A percentile compares a stretch with the other conserved stretches of the same genome.
Evolutionary conservation across 2,329 filamentous ascomycete species (phyloP).

Genomic region (Aspergillus ustus): DNA sequence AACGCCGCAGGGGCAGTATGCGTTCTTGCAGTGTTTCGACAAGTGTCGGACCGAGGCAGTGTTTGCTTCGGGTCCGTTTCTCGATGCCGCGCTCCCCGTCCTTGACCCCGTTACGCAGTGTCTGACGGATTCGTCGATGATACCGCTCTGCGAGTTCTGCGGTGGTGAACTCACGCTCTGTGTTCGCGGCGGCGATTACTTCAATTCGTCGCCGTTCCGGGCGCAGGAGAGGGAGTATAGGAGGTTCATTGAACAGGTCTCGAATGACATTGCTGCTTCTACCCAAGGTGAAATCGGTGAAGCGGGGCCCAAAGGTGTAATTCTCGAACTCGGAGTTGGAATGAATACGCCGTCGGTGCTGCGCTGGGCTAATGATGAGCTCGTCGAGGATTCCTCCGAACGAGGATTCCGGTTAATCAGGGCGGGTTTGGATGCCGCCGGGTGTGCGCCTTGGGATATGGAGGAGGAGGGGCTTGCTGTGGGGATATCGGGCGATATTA

Average conservation of each 20-base stretch:
- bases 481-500: conserved; percentile 23
- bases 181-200: conserved; percentile 29
- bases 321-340: conserved; percentile 29
- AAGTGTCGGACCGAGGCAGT: conserved; percentile 28
- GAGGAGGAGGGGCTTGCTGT: conserved; percentile 23
- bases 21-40: conserved; percentile 25
- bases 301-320: conserved; percentile 4
- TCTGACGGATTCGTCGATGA: neutral
- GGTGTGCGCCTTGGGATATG: conserved; percentile 26
- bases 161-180: conserved; percentile 26
- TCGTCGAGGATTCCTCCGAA: conserved; percentile 16
- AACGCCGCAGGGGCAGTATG: conserved; percentile 30
- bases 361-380: conserved; percentile 29
- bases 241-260: conserved; percentile 11
- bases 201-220: conserved; percentile 23
- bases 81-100: conserved; percentile 24
- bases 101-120: conserved; percentile 23
- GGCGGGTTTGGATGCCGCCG: conserved; percentile 26
- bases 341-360: conserved; percentile 29
- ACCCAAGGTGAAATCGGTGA: no score
- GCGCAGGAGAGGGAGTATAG: conserved; percentile 20
- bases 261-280: neutral
- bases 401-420: conserved; percentile 22
- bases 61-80: conserved; percentile 22
- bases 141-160: conserved; percentile 26